Percentiles rank a stretch among this genome's conserved stretches.
Conservation (phyloP, 2,329 filamentous ascomycete species). For the Fusarium drepaniforme region DNA sequence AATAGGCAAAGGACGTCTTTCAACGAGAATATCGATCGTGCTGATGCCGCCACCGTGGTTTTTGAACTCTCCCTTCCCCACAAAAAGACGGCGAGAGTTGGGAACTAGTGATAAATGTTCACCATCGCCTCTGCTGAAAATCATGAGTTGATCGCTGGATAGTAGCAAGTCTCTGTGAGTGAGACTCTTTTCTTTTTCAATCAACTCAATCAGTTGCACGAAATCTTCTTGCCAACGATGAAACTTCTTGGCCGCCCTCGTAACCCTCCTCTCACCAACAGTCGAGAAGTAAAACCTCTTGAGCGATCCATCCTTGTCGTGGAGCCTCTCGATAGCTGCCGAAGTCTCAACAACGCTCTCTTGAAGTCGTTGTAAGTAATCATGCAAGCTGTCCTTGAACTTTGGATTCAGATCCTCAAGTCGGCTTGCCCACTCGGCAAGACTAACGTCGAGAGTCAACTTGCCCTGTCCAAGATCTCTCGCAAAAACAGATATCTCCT, state of each 20-base stretch:
- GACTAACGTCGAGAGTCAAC: not conserved
- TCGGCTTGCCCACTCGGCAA: not conserved
- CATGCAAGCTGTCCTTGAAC: not conserved
- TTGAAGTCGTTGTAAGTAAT: not conserved
- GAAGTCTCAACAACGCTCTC: not conserved
- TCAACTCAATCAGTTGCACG: not conserved
- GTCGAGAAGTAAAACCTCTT: not conserved
- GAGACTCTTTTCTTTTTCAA: not conserved
- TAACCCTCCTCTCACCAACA: not conserved
- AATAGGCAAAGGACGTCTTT: not conserved
- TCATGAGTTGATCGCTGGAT: not conserved
- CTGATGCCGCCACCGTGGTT: not conserved
- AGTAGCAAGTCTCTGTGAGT: not conserved
- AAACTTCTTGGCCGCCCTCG: not conserved
- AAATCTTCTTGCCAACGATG: not conserved
- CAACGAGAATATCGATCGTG: not conserved
- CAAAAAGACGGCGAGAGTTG: not conserved
- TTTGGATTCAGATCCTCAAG: not conserved
- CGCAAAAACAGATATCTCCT: not conserved
- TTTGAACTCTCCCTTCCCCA: not conserved
- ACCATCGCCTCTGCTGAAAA: not conserved
- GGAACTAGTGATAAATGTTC: not conserved
- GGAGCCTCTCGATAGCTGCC: not conserved
- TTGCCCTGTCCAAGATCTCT: not conserved
- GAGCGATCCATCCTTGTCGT: not conserved